Base-by-base conservation (phyloP, 768 basidiomycete genomes). In the Trametes meyenii region DNA sequence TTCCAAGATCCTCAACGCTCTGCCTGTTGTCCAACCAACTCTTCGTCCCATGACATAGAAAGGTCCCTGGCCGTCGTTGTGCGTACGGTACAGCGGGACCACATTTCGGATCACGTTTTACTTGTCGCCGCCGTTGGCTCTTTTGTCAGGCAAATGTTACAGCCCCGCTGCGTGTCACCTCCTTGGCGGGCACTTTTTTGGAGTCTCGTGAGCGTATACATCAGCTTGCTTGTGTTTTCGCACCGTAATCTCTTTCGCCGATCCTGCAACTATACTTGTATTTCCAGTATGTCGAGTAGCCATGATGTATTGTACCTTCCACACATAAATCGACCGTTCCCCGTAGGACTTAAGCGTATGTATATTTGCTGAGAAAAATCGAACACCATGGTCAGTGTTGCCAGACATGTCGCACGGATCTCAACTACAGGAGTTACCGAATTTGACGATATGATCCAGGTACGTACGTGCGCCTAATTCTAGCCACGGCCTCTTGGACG, bases 201-300 rank as follows among this genome's bases (percentile, higher is more conserved):
- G 56, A 42, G 38, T 33, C 21, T 42, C 51, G 38, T 51, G 62
- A 59, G 42, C 55, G 36, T 50, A 42, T 36, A 24, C 45, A 19
- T 43, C 19, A 26, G 35, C 50, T 26, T 44, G 52, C 42, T 63
- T 29, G 33, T 44, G 24, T 33, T 29, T 44, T 40, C 44, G 29
- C 43, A n/a, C 19, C 17, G 58, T 53, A 46, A 55, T 46, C 42
- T 60, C 42, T 52, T 50, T 43, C 29, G 36, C 24, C 23, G 23
- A 43, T 26, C 26, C 38, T 38, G 44, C 55, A 48, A 29, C 26
- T 19, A 26, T 26, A 40, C 45, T 54, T 63, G 62, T 63, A 63
- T 58, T 55, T 58, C 23, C 43, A 59, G 12, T 48, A 16, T 63
- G 62, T 63, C 62, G 62, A 58, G 52, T 63, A 63, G 56, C 62